phyloP scores from a whole-genome alignment of 2,329 filamentous ascomycete genomes.

The Balansia obtecta region DNA sequence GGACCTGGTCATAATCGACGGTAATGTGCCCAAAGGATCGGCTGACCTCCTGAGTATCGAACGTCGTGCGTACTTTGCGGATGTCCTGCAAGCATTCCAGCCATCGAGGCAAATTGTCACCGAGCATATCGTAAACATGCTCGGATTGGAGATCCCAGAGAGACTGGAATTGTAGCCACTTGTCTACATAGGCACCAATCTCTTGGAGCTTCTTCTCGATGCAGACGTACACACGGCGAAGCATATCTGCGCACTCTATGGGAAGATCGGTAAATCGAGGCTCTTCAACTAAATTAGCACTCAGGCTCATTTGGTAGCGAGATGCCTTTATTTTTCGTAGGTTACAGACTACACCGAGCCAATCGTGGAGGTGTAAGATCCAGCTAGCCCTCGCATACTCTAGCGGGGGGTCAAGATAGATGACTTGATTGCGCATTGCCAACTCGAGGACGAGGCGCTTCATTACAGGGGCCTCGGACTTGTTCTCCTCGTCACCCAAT shows the following conservation, averaged over 20 bases:
- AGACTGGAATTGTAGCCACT: constrained; percentile 98
- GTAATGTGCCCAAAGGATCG: constrained; percentile 87
- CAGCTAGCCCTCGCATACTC: constrained; percentile 87
- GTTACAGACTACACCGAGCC: constrained; percentile 87
- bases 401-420: constrained; percentile 87
- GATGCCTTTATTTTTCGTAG: constrained; percentile 90
- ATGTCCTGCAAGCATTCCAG: constrained; percentile 94
- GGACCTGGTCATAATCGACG: constrained; percentile 96
- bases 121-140: constrained; percentile 83
- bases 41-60: constrained; percentile 92
- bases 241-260: constrained; percentile 64
- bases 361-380: constrained; percentile 84
- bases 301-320: constrained; percentile 80
- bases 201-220: constrained; percentile 73
- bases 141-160: constrained; percentile 96
- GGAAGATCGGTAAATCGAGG: constrained; percentile 75
- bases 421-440: constrained; percentile 95
- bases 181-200: constrained; percentile 80
- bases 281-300: constrained; percentile 52
- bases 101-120: constrained; percentile 86
- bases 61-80: constrained; percentile 86
- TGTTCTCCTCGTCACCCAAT: constrained; percentile 30
- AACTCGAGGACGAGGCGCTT: constrained; percentile 76
- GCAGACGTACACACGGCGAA: constrained; percentile 68
- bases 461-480: constrained; percentile 49